Conservation (phyloP, 108 stramenopile genomes). For the Nannochloropsis salina region DNA sequence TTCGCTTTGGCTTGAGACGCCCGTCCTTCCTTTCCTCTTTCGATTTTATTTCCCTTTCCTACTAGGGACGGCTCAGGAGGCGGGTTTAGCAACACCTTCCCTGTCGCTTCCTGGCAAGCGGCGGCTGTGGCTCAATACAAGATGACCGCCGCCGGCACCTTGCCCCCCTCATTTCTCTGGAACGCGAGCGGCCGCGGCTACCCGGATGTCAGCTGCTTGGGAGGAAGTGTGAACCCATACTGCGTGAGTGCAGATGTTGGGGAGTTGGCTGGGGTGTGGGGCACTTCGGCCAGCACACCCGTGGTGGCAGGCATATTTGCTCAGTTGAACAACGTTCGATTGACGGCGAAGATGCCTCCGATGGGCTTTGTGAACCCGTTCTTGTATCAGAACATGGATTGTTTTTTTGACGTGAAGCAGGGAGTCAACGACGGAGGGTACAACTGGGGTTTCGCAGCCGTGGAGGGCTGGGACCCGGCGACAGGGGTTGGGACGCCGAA, state of each 20-base stretch:
- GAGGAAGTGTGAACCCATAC: constrained; percentile 42
- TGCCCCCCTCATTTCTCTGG: constrained; percentile 35
- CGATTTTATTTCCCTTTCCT: background rate
- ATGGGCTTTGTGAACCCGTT: constrained; percentile 52
- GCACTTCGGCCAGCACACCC: constrained; percentile 46
- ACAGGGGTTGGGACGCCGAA: constrained; percentile 54
- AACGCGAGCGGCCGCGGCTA: constrained; percentile 50
- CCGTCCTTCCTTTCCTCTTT: background rate
- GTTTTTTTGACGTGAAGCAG: constrained; percentile 49
- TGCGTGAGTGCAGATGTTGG: constrained; percentile 40
- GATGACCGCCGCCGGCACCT: background rate
- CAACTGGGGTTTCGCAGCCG: constrained; percentile 43
- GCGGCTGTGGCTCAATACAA: constrained; percentile 41
- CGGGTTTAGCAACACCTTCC: constrained; percentile 49
- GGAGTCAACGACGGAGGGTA: constrained; percentile 34
- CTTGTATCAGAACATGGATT: constrained; percentile 42
- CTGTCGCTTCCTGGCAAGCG: constrained; percentile 34
- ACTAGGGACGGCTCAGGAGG: constrained; percentile 29
- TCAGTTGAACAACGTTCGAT: constrained; percentile 39
- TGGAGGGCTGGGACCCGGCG: constrained; percentile 51
- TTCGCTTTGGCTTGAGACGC: too few relatives aligned
- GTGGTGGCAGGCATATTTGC: constrained; percentile 48
- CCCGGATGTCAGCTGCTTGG: constrained; percentile 51
- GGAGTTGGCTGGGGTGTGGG: constrained; percentile 39
- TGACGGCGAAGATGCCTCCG: constrained; percentile 33